These are phyloP conservation scores for Hortaea sp. DNA, from an alignment of 2,329 filamentous ascomycete species.

Conservation along the genomic window DNA sequence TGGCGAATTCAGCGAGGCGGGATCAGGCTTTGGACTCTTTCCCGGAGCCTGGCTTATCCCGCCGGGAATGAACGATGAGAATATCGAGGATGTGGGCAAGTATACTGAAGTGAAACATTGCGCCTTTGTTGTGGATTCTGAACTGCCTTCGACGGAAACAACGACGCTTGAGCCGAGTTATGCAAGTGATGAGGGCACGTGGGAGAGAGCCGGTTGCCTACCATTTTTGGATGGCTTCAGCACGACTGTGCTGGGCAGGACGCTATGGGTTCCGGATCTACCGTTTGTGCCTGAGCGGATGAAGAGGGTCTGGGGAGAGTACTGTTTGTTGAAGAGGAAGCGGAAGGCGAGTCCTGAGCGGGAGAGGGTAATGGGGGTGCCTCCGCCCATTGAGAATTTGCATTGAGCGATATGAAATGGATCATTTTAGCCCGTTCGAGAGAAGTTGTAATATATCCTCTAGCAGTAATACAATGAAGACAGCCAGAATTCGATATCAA, in stretches of 20 bases:
- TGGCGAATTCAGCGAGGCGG: constrained; percentile 74
- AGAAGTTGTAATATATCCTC: too few species aligned
- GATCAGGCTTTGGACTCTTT: constrained; percentile 55
- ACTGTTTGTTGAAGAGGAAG: constrained; percentile 67
- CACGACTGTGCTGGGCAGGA: constrained; percentile 63
- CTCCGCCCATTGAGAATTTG: constrained; percentile 4
- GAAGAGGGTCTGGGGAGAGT: constrained; percentile 72
- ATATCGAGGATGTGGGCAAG: constrained; percentile 77
- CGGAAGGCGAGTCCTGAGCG: neutral
- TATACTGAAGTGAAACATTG: constrained; percentile 70
- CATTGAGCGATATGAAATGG: neutral
- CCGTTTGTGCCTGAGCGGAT: constrained; percentile 58
- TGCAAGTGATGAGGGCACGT: constrained; percentile 59
- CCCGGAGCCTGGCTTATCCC: constrained; percentile 76
- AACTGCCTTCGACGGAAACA: constrained; percentile 51
- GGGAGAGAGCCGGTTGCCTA: constrained; percentile 67
- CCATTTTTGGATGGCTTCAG: constrained; percentile 70
- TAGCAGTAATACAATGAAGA: too few species aligned
- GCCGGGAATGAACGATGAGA: constrained; percentile 81
- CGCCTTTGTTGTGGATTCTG: constrained; percentile 78
- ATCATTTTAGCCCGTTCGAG: too few species aligned
- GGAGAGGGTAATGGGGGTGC: constrained; percentile 1
- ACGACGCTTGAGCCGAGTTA: constrained; percentile 73
- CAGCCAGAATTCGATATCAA: too few species aligned
- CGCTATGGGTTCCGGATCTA: constrained; percentile 71